Evolutionary conservation across 345 rosid species (phyloP).

Genomic region (Eucalyptus rudis): DNA sequence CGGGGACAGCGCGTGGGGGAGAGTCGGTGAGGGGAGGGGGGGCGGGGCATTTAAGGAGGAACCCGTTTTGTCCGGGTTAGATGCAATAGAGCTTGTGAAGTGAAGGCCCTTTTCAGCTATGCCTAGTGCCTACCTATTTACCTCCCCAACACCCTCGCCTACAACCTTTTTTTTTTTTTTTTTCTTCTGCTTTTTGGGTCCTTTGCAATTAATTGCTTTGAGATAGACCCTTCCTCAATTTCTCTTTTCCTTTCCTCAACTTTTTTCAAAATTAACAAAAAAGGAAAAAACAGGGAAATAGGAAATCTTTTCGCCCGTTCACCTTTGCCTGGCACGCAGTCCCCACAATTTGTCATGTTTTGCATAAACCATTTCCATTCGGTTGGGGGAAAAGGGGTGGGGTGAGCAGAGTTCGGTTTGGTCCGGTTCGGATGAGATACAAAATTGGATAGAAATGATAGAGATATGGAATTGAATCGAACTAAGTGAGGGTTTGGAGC

Average conservation of each 20-base stretch:
- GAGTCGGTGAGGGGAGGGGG: background rate
- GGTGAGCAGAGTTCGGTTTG: background rate
- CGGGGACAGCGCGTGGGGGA: background rate
- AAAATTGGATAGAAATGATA: background rate
- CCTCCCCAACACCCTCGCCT: background rate
- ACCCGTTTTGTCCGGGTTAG: constrained; percentile 53
- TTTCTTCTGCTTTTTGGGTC: background rate
- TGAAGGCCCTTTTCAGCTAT: background rate
- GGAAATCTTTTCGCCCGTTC: background rate
- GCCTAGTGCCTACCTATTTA: background rate
- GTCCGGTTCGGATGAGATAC: background rate
- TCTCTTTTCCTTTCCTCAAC: background rate
- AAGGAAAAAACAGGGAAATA: background rate
- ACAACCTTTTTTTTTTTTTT: background rate
- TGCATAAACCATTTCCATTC: background rate
- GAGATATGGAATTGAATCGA: background rate
- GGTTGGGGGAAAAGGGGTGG: background rate
- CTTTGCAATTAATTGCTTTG: constrained; percentile 29
- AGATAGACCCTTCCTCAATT: constrained; percentile 15
- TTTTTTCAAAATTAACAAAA: background rate
- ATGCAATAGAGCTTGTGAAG: background rate
- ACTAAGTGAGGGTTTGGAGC: background rate
- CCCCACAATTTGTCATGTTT: background rate
- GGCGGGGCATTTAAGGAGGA: background rate
- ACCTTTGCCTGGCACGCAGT: background rate